Percentiles rank a stretch among this genome's conserved stretches.
These are phyloP conservation scores for Asterophora parasitica DNA, from an alignment of 768 basidiomycete species.

Conservation along the genomic window DNA sequence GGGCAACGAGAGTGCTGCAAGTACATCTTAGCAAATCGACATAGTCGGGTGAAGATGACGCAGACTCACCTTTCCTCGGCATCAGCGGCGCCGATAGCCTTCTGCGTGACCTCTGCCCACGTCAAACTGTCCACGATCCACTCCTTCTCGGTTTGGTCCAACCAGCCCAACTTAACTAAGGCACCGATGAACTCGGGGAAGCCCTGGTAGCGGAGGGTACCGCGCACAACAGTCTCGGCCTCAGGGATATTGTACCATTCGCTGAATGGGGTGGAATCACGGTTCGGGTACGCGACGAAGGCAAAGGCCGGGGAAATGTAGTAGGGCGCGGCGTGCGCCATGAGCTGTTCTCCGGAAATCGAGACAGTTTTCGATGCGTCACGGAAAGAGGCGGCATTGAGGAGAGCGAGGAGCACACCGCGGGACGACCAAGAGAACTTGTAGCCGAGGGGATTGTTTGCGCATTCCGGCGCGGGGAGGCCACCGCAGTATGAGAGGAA, in stretches of 20 bases:
- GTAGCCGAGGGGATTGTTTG: slow-evolving; percentile 95
- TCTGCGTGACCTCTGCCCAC: slow-evolving; percentile 82
- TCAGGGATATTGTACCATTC: slow-evolving; percentile 93
- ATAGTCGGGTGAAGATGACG: background rate
- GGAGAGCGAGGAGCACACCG: slow-evolving; percentile 90
- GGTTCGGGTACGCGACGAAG: slow-evolving; percentile 96
- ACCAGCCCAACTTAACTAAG: slow-evolving; percentile 83
- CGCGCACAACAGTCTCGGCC: slow-evolving; percentile 87
- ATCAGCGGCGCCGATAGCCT: slow-evolving; percentile 63
- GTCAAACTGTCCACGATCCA: slow-evolving; percentile 73
- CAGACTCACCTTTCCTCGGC: slow-evolving; percentile 58
- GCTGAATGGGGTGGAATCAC: slow-evolving; percentile 86
- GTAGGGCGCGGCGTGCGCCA: slow-evolving; percentile 89
- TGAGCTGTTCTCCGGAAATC: slow-evolving; percentile 78
- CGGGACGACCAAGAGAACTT: slow-evolving; percentile 99
- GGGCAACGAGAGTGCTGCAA: slow-evolving; percentile 64
- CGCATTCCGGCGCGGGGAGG: slow-evolving; percentile 86
- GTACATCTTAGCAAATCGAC: background rate
- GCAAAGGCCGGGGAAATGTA: slow-evolving; percentile 94
- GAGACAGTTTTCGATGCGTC: slow-evolving; percentile 58
- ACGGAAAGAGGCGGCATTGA: slow-evolving; percentile 85
- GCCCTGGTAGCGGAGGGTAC: slow-evolving; percentile 92
- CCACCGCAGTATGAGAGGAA: slow-evolving; percentile 97
- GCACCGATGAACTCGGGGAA: slow-evolving; percentile 94
- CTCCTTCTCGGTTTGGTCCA: slow-evolving; percentile 69